Evolutionary conservation across 148 eudicot genomes (phyloP), one percentile per base, ranked within the genome.

Genomic region (Amaranthus hypochondriacus): DNA sequence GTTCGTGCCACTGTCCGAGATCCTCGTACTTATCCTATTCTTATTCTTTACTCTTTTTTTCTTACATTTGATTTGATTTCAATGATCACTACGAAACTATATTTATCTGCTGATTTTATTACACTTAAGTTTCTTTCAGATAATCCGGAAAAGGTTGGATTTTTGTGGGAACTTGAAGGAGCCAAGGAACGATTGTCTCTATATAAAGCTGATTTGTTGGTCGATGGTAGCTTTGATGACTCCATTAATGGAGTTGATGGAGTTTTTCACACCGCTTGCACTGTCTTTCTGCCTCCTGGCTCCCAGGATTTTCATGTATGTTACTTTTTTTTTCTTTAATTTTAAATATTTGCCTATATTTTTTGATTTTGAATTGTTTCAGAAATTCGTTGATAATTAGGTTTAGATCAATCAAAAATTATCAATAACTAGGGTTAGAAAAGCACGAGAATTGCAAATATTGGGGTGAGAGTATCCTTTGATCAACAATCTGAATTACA

Each of bases 241-340:
- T 87, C 91, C 6, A 65, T 89, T 46, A 13, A 77, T 52, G 92
- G 92, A 55, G 88, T 84, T 49, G 86, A 87, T 66, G 96, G 96
- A 1, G 89, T 91, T 61, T 87, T 91, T 67, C 96, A 91, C 64
- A 84, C 89, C 54, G 96, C 96, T 44, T 87, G 86, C 73, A 92
- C 96, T 48, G 96, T 91, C 5, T 48, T 68, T 42, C 0, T 60
- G 42, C 75, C 78, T 12, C 48, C 5, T 12, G 48, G 13, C 1
- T 18, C 10, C 46, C 55, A 55, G 15, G 71, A 75, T 74, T 13
- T 69, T 75, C 78, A 75, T 9, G 82, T 79, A 75, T 11, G 86
- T 83, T 77, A n/a, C n/a, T 9, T 4, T 28, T 28, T 28, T 28
- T 28, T 28, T 28, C 39, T 28, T 28, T 28, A 28, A 28, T 28